These are phyloP conservation scores for Pholiota conissans DNA, from an alignment of 768 basidiomycete species.

Conservation along the genomic window DNA sequence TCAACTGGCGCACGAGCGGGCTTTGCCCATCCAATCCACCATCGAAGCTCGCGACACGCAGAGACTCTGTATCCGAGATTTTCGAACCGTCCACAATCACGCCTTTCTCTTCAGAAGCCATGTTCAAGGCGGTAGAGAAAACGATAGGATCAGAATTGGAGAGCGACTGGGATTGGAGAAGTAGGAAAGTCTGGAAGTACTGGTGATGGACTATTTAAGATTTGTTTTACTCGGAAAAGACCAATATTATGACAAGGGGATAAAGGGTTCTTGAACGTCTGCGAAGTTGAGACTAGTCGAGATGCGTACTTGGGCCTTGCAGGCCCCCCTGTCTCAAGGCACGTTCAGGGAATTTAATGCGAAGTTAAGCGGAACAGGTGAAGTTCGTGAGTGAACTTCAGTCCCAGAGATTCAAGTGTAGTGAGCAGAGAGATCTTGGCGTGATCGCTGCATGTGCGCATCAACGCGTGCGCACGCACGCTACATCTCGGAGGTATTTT, in stretches of 20 bases:
- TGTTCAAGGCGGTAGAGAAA: neutral
- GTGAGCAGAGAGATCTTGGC: neutral
- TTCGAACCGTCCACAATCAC: neutral
- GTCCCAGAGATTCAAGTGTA: no score
- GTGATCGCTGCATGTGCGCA: neutral
- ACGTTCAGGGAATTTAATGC: neutral
- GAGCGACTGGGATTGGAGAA: neutral
- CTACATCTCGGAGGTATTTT: neutral
- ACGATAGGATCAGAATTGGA: neutral
- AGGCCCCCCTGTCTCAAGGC: neutral
- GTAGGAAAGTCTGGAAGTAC: neutral
- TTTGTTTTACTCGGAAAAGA: neutral
- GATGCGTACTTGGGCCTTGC: neutral
- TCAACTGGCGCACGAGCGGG: slow-evolving; percentile 59
- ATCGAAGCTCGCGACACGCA: neutral
- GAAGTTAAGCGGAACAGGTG: neutral
- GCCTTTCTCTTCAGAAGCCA: slow-evolving; percentile 9
- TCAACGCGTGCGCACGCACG: no score
- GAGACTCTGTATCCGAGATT: slow-evolving; percentile 1
- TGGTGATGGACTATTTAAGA: neutral
- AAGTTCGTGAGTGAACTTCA: no score
- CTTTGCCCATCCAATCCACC: slow-evolving; percentile 8
- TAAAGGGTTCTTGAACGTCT: neutral
- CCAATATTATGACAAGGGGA: neutral
- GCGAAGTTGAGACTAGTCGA: no score